Evolutionary conservation across 108 stramenopile species (phyloP).

Genomic region (Skeletonema grethae): DNA sequence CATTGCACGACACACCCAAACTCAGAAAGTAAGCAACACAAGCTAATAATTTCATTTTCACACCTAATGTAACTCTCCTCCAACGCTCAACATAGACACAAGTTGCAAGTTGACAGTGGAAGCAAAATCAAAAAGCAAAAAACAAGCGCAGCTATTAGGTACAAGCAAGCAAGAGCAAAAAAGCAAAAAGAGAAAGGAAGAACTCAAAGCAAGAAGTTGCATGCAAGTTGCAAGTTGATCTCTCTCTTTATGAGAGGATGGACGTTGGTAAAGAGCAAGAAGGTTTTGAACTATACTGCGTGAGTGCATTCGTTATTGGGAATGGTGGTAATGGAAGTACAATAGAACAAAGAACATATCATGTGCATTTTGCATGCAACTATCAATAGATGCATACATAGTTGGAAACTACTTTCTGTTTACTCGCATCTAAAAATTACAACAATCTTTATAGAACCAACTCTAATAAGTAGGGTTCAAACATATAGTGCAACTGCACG

Average conservation of each 20-base stretch:
- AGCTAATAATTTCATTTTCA: constrained; percentile 2
- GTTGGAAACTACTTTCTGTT: background rate
- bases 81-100: background rate
- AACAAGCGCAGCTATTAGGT: no score
- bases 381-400: background rate
- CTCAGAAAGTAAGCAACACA: background rate
- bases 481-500: background rate
- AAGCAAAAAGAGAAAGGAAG: no score
- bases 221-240: no score
- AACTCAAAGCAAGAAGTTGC: no score
- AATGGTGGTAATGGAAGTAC: background rate
- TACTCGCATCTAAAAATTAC: background rate
- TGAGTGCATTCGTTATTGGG: background rate
- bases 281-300: no score
- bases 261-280: no score
- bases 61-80: background rate
- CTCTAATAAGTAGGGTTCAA: background rate
- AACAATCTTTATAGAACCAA: background rate
- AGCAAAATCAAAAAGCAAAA: no score
- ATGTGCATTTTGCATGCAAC: background rate
- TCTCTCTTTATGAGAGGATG: no score
- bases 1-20: background rate
- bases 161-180: no score
- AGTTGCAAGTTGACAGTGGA: background rate
- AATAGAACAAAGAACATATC: background rate